phyloP scores from a whole-genome alignment of 2,329 filamentous ascomycete species.

The Bretziella fagacearum region DNA sequence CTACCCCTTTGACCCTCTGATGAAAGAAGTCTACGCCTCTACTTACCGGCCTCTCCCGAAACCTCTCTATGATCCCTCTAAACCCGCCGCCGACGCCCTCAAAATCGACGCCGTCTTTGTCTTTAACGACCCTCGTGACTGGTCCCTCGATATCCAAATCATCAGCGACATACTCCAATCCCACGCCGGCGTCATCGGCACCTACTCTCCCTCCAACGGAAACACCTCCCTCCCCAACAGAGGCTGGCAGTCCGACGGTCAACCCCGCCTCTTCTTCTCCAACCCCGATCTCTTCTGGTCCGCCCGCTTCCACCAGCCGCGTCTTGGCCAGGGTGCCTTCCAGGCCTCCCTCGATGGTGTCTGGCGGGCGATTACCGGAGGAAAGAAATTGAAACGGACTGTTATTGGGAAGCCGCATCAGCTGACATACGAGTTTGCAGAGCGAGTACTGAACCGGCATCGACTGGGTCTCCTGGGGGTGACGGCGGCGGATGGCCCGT shows the following conservation, averaged over 20 bases:
- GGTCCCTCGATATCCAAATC: constrained; percentile 77
- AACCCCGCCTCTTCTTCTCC: constrained; percentile 70
- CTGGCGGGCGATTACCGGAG: constrained; percentile 56
- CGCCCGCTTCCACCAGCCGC: constrained; percentile 64
- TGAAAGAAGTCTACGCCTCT: constrained; percentile 41
- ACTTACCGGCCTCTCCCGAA: constrained; percentile 41
- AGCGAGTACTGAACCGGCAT: constrained; percentile 50
- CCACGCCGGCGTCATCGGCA: constrained; percentile 61
- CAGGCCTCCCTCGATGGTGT: constrained; percentile 64
- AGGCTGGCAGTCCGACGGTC: constrained; percentile 69
- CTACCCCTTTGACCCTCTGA: constrained; percentile 65
- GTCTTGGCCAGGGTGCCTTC: constrained; percentile 85
- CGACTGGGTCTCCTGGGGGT: constrained; percentile 23
- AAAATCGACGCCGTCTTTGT: constrained; percentile 85
- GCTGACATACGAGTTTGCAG: constrained; percentile 69
- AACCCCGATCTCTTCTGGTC: constrained; percentile 88
- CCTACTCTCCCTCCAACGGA: constrained; percentile 57
- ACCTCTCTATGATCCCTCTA: constrained; percentile 27
- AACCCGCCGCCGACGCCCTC: constrained; percentile 29
- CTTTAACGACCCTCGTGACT: constrained; percentile 92
- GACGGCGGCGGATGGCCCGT: constrained; percentile 21
- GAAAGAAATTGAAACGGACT: constrained; percentile 40
- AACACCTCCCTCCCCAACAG: constrained; percentile 44
- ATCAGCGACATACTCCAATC: constrained; percentile 73
- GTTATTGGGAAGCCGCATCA: constrained; percentile 71